Base-by-base conservation (phyloP, 2,329 filamentous ascomycete genomes). In the Microcera coccophila region DNA sequence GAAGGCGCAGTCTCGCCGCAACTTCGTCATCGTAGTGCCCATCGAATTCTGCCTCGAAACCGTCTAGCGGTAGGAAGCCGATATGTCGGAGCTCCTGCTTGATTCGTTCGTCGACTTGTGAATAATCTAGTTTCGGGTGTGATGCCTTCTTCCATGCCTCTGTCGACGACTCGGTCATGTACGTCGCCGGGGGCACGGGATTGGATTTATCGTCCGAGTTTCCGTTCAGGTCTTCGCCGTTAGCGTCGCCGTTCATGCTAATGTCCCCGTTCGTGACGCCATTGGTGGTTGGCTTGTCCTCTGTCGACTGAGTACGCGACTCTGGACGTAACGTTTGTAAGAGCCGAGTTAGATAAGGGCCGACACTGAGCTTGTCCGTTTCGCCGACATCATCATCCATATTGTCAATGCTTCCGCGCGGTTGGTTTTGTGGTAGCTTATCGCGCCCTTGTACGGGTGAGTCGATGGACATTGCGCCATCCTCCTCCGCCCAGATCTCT, bases 21-120 rank as follows among this genome's bases (percentile, higher is more conserved):
- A 98, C 87, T 63, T 96, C 91, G 62, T 98, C 93, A 61, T 98
- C 93, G 54, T 83, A 90, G 63, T 95, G 88, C 1, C 82, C 85
- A 57, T 95, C 88, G 65, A 90, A 97, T 52, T 95, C 87, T 10
- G 86, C 83, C 26, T 75, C 72, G 33, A 73, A 72, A 19, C 65
- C 66, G 39, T 88, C 85, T 4, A 76, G 71, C 0, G 86, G 81
- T 14, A 97, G 73, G 57, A 98, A 87, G 10, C 93, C 93, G 47
- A 95, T 88, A 65, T 95, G 87, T 12, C 86, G 83, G 15, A 98
- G 78, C 62, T 98, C 93, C 58, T 90, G 85, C 67, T 95, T 87
- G 39, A 95, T 79, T 36, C 93, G 87, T 60, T 95, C 87, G 57
- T 98, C 93, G 16, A 96, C 80, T 59, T 90, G 84, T 3, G 79